These are phyloP conservation scores for Neofusicoccum sp. DNA, from an alignment of 2,329 filamentous ascomycete species.

Conservation along the genomic window DNA sequence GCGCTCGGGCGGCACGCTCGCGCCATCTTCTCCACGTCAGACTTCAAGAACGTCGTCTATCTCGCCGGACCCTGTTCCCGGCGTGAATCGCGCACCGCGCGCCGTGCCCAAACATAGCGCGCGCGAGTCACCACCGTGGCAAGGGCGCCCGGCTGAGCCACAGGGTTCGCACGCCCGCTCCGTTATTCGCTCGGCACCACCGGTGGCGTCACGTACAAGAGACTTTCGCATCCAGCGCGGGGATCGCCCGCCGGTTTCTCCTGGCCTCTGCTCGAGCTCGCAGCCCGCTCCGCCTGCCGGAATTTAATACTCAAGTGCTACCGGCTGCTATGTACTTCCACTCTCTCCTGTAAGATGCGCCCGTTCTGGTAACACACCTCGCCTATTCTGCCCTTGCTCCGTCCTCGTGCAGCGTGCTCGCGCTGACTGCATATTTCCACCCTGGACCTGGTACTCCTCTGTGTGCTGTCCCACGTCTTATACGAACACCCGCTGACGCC, in stretches of 20 bases:
- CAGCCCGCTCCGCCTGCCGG: background rate
- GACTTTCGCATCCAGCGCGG: constrained; percentile 10
- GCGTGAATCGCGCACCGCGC: constrained; percentile 14
- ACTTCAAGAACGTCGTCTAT: constrained; percentile 13
- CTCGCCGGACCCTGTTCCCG: constrained; percentile 17
- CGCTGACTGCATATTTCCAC: constrained; percentile 17
- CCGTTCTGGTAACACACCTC: constrained; percentile 10
- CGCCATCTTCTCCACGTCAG: constrained; percentile 17
- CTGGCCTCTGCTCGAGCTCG: constrained; percentile 6
- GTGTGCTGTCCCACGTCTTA: constrained; percentile 16
- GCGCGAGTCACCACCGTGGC: constrained; percentile 17
- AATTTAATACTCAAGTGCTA: constrained; percentile 9
- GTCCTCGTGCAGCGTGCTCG: constrained; percentile 12
- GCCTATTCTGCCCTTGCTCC: constrained; percentile 11
- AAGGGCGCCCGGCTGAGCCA: constrained; percentile 15
- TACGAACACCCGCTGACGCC: constrained; percentile 5
- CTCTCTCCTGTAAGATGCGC: constrained; percentile 9
- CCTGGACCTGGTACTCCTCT: constrained; percentile 13
- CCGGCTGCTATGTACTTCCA: constrained; percentile 5
- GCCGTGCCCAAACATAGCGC: constrained; percentile 15
- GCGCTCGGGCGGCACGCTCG: constrained; percentile 10
- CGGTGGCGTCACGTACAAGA: constrained; percentile 19
- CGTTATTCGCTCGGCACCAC: constrained; percentile 15
- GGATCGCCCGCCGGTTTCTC: constrained; percentile 11
- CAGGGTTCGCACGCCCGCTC: constrained; percentile 16